Evolutionary conservation across 2,329 filamentous ascomycete genomes (phyloP), one percentile per base, ranked within the genome.

Genomic region (Fusarium sp.): DNA sequence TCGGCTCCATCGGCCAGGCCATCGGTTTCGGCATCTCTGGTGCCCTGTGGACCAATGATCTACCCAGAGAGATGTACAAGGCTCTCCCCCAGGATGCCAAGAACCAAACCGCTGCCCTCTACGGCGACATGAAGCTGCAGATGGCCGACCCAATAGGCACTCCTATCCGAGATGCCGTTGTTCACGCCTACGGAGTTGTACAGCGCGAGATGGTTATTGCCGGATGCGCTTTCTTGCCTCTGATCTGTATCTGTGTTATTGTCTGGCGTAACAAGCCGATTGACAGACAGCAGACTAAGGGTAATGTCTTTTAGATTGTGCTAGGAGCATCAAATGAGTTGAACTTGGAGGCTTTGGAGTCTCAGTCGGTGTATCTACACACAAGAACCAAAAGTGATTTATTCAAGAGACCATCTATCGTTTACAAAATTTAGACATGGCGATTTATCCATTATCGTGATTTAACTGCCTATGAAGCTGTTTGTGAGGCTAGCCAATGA

Each of bases 151-250:
- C 83, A 0, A 76, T 84, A 18, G 88, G 87, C 4, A 84, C 76
- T 14, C 80, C 83, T 0, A 82, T 82, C 18, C 79, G 89, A 7
- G 69, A 83, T n/a, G 90, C 85, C 2, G 90, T 92, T 77, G 87
- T 91, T 75, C 77, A 83, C 15, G 87, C 90, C 1, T 92, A 92
- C 69, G 85, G 82, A 7, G 85, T 87, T 68, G 84, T 86, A 2
- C 86, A 88, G 81, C 82, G 82, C 55, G 79, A 82, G 42, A 86
- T 89, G 85, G 78, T 88, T 28, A 80, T 82, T 26, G 80, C 81
- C 3, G 81, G 81, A 3, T 80, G 79, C 5, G 80, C 78, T 6
- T 74, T 83, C 31, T 78, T 82, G 69, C 78, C 73, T 2, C 38
- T 83, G 24, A 75, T 76, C 6, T 75, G 82, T 41, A 72, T 84